Evolutionary conservation across 805 yeast species (phyloP).

Genomic region (Sugiyamaella floridensis): DNA sequence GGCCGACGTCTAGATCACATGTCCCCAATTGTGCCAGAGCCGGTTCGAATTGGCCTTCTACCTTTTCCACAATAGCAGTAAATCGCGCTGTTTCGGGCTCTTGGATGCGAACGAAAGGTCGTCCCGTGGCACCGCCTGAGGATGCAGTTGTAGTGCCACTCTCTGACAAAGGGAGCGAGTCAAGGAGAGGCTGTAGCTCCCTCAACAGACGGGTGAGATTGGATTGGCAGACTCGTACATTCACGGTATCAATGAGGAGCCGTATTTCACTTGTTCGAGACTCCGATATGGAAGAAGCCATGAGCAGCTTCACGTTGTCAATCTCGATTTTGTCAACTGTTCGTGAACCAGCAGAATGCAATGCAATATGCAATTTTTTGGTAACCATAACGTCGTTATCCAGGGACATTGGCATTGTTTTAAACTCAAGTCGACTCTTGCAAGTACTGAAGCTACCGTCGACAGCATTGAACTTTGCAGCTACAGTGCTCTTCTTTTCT

Average conservation of each 20-base stretch:
- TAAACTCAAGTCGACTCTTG: background rate
- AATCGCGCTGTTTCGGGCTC: background rate
- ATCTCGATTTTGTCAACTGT: background rate
- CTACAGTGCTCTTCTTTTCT: background rate
- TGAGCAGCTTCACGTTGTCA: background rate
- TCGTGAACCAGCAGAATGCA: background rate
- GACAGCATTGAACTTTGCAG: background rate
- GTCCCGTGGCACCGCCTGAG: background rate
- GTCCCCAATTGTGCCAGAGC: slow-evolving; percentile 6
- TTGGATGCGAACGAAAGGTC: background rate
- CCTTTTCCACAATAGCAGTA: slow-evolving; percentile 2
- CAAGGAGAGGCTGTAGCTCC: background rate
- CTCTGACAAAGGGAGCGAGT: background rate
- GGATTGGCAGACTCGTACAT: background rate
- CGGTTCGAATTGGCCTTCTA: slow-evolving; percentile 2
- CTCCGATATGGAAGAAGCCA: background rate
- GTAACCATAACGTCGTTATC: background rate
- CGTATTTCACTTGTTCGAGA: background rate
- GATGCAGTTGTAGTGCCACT: too few species aligned
- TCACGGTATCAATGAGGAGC: background rate
- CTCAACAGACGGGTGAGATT: background rate
- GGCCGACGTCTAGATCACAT: slow-evolving; percentile 10
- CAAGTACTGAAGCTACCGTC: background rate
- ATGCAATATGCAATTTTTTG: background rate
- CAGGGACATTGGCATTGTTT: background rate